Conservation (phyloP, 306 rosid genomes). For the Glycine latifolia region DNA sequence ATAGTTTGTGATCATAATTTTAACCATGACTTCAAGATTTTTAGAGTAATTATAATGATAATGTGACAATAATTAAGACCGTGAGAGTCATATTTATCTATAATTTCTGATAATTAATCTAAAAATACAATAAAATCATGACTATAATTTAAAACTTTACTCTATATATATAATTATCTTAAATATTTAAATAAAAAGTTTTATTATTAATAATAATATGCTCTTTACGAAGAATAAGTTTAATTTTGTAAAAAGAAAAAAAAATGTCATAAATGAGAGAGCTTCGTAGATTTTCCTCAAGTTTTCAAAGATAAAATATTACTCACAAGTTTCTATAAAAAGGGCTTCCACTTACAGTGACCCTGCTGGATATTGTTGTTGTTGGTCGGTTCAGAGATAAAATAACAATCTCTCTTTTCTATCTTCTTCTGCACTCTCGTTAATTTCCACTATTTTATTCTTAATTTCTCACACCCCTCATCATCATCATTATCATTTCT, state of each 20-base stretch:
- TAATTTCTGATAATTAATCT: too few relatives aligned
- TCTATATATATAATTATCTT: background rate
- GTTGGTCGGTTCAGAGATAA: conserved; percentile 58
- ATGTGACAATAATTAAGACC: too few relatives aligned
- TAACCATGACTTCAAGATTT: too few relatives aligned
- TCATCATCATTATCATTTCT: background rate
- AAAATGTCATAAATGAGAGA: background rate
- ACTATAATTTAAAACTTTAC: too few relatives aligned
- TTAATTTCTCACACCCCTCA: conserved; percentile 42
- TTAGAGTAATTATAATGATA: too few relatives aligned
- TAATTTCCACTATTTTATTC: conserved; percentile 46
- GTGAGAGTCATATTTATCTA: too few relatives aligned
- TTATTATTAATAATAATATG: background rate
- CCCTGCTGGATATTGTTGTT: conserved; percentile 50
- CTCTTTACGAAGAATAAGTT: too few relatives aligned
- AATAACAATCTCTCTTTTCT: conserved; percentile 48
- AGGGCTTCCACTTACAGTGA: conserved; percentile 56
- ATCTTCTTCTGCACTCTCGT: conserved; percentile 32
- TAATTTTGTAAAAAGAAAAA: too few relatives aligned
- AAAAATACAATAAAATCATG: too few relatives aligned
- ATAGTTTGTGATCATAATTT: too few relatives aligned
- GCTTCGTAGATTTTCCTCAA: conserved; percentile 30
- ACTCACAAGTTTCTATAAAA: conserved; percentile 63
- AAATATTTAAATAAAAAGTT: background rate
- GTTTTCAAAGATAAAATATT: conserved; percentile 37